Base-by-base conservation (phyloP, 805 yeast genomes). In the Saccharomycopsis selenospora region DNA sequence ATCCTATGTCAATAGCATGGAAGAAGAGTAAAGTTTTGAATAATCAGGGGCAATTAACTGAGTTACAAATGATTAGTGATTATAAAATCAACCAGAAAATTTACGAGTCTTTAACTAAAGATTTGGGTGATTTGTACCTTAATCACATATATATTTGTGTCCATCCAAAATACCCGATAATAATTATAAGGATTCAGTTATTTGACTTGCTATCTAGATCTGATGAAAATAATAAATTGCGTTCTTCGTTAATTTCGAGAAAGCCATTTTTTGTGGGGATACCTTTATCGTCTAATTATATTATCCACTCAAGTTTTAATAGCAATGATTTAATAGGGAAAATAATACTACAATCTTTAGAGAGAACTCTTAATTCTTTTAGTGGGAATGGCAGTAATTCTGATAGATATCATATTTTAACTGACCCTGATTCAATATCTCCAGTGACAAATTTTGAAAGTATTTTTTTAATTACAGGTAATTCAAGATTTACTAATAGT, bases 121-220 rank as follows among this genome's bases (percentile, higher is more conserved):
- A 74, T 29, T 61, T 85, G 7, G 68, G 77, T 26, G 65, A 66
- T 17, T 60, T 80, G n/a, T 82, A 74, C 61, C 61, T 76, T 52
- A 72, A 78, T n/a, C 84, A 84, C 59, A 71, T 83, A 10, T 82
- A 82, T 59, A 74, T 81, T 22, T 78, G 83, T 45, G 68, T 76
- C 47, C 89, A 83, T 61, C 85, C 87, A 3, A 65, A 65, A 6
- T 69, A 76, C 40, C 87, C 89, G 0, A 56, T 83, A 50, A 64
- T 79, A 2, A 63, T 85, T 22, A 69, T 83, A 6, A 63, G 95
- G 43, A 69, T 85, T 20, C 95, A 85, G 58, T 71, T 84, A 38
- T 85, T 80, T 59, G 91, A 85, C 51, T 61, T 65, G 6, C 61
- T 61, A 20, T 25, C 36, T 4, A 1, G 59, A 55, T n/a, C n/a